phyloP scores from a whole-genome alignment of 306 rosid species.

The Gillenia trifoliata region DNA sequence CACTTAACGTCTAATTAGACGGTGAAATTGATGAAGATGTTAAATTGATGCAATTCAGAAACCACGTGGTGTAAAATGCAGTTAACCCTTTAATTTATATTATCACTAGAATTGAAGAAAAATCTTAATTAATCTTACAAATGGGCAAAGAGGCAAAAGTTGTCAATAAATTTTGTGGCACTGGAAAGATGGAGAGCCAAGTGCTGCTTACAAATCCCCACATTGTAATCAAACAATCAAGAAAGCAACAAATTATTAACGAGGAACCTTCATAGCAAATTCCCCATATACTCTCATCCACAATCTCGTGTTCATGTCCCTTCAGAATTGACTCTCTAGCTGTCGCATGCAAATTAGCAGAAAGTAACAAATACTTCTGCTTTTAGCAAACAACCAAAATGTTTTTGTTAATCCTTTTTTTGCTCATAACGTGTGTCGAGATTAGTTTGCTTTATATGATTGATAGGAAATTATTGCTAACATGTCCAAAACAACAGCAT shows the following conservation, averaged over 20 bases:
- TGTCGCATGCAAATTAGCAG: neutral
- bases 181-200: neutral
- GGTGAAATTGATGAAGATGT: too few species aligned
- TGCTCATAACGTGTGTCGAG: neutral
- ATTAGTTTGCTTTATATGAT: neutral
- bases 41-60: too few species aligned
- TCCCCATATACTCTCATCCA: slow-evolving; percentile 19
- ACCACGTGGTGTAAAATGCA: too few species aligned
- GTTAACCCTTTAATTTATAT: too few species aligned
- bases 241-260: slow-evolving; percentile 6
- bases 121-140: neutral
- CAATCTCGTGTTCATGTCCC: slow-evolving; percentile 5
- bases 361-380: slow-evolving; percentile 12
- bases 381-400: slow-evolving; percentile 5
- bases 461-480: neutral
- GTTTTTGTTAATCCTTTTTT: neutral
- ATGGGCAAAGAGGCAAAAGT: neutral
- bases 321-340: neutral
- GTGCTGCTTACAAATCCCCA: neutral
- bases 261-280: slow-evolving; percentile 27
- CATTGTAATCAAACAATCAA: neutral
- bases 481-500: neutral
- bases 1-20: too few species aligned
- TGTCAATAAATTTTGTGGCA: neutral
- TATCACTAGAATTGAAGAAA: too few species aligned